These are phyloP conservation scores for Guyanaporus albipodus DNA, from an alignment of 768 basidiomycete genomes.

Conservation along the genomic window DNA sequence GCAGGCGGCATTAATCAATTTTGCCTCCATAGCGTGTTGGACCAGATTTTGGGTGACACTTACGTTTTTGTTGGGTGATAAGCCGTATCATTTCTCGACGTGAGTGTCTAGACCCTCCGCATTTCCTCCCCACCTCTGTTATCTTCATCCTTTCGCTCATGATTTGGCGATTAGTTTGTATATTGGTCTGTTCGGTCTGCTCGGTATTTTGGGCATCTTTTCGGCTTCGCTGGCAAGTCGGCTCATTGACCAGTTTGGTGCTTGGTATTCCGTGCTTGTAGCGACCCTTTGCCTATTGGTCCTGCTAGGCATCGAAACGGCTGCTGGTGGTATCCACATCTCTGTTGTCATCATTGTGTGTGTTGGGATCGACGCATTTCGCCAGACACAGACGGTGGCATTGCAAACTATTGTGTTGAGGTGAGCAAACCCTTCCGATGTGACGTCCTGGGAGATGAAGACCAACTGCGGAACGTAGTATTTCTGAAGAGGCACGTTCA, in stretches of 20 bases:
- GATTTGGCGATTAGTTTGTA: constrained; percentile 15
- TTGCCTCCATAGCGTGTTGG: constrained; percentile 30
- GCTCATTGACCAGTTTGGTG: constrained; percentile 31
- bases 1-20: constrained; percentile 29
- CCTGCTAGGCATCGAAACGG: constrained; percentile 33
- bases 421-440: constrained; percentile 6
- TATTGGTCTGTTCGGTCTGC: constrained; percentile 47
- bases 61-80: constrained; percentile 43
- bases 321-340: constrained; percentile 36
- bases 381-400: constrained; percentile 39
- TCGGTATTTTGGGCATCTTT: constrained; percentile 40
- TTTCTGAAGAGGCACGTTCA: constrained; percentile 27
- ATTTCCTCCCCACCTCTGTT: not conserved
- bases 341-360: constrained; percentile 39
- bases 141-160: not conserved
- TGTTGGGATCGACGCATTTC: constrained; percentile 39
- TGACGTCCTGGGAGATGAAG: not conserved
- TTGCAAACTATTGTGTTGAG: constrained; percentile 26
- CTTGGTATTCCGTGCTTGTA: constrained; percentile 41
- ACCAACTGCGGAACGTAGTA: constrained; percentile 12
- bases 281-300: constrained; percentile 30
- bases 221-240: constrained; percentile 26
- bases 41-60: constrained; percentile 39
- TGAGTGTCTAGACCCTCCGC: constrained; percentile 11
- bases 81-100: constrained; percentile 39